Percentiles rank a stretch among this genome's conserved stretches.
Conservation (phyloP, 2,329 filamentous ascomycete genomes). For the Alternaria sp. region DNA sequence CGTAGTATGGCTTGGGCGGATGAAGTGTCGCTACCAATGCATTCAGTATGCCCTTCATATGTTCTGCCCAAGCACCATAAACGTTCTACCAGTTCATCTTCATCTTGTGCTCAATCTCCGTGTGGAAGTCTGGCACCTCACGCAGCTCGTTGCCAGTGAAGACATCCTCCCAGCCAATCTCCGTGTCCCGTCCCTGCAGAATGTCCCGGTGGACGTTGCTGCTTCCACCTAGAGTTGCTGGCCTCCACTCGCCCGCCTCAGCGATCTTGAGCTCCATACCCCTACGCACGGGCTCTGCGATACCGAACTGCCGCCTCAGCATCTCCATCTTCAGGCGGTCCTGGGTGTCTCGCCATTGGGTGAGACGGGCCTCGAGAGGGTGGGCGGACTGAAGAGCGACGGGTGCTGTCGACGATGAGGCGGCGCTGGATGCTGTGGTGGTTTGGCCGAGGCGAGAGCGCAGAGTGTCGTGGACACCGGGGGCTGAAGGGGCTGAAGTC, state of each 20-base stretch:
- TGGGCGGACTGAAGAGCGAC: slow-evolving; percentile 70
- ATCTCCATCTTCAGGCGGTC: slow-evolving; percentile 86
- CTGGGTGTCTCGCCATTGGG: slow-evolving; percentile 89
- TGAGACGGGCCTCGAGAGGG: slow-evolving; percentile 89
- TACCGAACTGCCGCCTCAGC: slow-evolving; percentile 84
- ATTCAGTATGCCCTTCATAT: not conserved
- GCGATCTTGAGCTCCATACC: slow-evolving; percentile 96
- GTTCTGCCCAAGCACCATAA: not conserved
- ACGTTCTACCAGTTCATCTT: slow-evolving; percentile 68
- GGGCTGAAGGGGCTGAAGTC: slow-evolving; percentile 80
- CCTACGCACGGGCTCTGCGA: slow-evolving; percentile 88
- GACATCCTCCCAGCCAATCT: slow-evolving; percentile 91
- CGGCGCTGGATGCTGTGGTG: slow-evolving; percentile 40
- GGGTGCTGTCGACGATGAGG: slow-evolving; percentile 31
- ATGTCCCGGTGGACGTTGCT: slow-evolving; percentile 88
- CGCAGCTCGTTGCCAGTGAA: slow-evolving; percentile 78
- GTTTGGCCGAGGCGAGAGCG: slow-evolving; percentile 76
- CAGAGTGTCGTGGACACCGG: slow-evolving; percentile 91
- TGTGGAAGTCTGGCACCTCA: slow-evolving; percentile 75
- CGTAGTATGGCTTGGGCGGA: not conserved
- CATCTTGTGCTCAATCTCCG: slow-evolving; percentile 92
- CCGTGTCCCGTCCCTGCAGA: slow-evolving; percentile 76
- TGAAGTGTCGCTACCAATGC: not conserved
- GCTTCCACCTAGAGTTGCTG: slow-evolving; percentile 69
- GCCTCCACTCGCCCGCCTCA: slow-evolving; percentile 78